phyloP scores from a whole-genome alignment of 106 monocot species.

The Dendrobium nobile region DNA sequence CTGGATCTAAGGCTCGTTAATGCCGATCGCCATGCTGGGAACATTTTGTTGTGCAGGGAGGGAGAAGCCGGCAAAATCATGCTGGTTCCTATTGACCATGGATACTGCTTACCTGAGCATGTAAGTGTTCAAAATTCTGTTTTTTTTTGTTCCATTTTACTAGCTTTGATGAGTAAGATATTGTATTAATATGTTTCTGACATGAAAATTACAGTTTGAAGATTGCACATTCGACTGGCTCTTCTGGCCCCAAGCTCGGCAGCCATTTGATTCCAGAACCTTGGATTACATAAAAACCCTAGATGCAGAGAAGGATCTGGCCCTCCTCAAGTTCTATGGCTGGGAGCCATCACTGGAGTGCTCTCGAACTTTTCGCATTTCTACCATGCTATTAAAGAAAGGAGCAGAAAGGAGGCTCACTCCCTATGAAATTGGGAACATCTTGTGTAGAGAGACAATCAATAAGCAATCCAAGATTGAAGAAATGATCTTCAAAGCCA shows the following conservation, averaged over 20 bases:
- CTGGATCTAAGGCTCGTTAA: slow-evolving; percentile 57
- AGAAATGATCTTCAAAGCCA: slow-evolving; percentile 30
- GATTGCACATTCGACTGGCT: slow-evolving; percentile 60
- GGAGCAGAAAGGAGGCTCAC: slow-evolving; percentile 29
- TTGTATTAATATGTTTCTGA: neutral
- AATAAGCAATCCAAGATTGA: slow-evolving; percentile 38
- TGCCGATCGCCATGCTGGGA: slow-evolving; percentile 56
- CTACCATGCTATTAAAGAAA: slow-evolving; percentile 51
- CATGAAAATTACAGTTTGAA: slow-evolving; percentile 30
- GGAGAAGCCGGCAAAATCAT: slow-evolving; percentile 14
- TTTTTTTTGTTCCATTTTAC: neutral
- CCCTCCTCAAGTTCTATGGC: slow-evolving; percentile 39
- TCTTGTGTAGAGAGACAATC: slow-evolving; percentile 41
- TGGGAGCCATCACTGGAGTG: slow-evolving; percentile 36
- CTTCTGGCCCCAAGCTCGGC: slow-evolving; percentile 45
- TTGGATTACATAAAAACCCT: slow-evolving; percentile 37
- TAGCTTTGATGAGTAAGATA: too few species aligned
- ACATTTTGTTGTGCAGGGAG: slow-evolving; percentile 34
- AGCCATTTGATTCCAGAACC: slow-evolving; percentile 20
- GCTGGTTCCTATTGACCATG: slow-evolving; percentile 57
- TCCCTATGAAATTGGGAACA: slow-evolving; percentile 38
- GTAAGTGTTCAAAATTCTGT: slow-evolving; percentile 18
- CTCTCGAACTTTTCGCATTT: slow-evolving; percentile 31
- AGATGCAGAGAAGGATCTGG: slow-evolving; percentile 43
- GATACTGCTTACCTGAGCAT: slow-evolving; percentile 60